phyloP scores from a whole-genome alignment of 23 red algal genomes.

The Gracilaria gracilis region DNA sequence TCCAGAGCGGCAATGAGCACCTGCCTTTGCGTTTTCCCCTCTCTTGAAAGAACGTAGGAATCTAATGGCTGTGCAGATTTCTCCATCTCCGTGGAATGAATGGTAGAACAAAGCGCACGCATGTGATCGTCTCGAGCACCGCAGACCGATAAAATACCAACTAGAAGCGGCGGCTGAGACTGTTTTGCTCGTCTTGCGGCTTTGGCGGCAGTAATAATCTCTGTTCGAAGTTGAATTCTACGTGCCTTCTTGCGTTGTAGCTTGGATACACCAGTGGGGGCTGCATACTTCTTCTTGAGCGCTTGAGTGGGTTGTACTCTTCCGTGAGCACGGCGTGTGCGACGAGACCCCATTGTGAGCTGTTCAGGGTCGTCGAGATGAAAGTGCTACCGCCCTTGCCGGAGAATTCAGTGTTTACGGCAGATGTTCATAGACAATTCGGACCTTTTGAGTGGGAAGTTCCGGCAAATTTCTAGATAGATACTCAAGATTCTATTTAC shows the following conservation, averaged over 20 bases:
- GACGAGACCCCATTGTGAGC: slow-evolving; percentile 52
- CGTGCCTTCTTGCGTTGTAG: slow-evolving; percentile 36
- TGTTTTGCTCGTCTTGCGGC: background rate
- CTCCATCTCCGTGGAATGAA: slow-evolving; percentile 32
- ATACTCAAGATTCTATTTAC: too few species aligned
- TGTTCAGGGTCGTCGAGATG: background rate
- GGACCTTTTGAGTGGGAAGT: too few species aligned
- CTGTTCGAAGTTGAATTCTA: slow-evolving; percentile 31
- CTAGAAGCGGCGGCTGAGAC: slow-evolving; percentile 31
- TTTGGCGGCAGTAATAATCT: slow-evolving; percentile 30
- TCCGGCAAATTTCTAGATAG: too few species aligned
- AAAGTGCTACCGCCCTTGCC: background rate
- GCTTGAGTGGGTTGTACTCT: slow-evolving; percentile 28
- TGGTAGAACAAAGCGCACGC: background rate
- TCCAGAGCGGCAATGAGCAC: slow-evolving; percentile 64
- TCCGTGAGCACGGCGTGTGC: slow-evolving; percentile 40
- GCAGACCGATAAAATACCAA: slow-evolving; percentile 30
- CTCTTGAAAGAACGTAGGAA: slow-evolving; percentile 26
- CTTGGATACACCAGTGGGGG: slow-evolving; percentile 14
- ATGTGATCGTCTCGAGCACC: slow-evolving; percentile 29
- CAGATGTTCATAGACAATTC: too few species aligned
- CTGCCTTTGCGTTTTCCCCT: slow-evolving; percentile 30
- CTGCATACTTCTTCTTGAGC: slow-evolving; percentile 1
- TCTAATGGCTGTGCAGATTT: slow-evolving; percentile 34
- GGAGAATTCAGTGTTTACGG: background rate